phyloP scores from a whole-genome alignment of 495 filamentous ascomycete species.

The Penicillium desertorum region DNA sequence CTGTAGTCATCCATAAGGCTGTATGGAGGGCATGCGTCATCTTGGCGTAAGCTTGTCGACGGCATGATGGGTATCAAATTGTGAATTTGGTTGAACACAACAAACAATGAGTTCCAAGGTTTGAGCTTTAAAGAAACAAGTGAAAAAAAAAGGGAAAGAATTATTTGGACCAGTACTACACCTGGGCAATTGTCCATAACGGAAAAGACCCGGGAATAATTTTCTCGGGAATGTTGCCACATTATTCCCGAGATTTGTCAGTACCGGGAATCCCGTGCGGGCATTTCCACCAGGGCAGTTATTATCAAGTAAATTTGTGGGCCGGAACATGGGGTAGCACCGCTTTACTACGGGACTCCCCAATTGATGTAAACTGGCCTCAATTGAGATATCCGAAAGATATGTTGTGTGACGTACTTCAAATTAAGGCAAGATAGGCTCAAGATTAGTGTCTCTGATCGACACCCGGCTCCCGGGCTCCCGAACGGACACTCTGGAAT shows the following conservation, averaged over 20 bases:
- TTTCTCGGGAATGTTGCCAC: slow-evolving; percentile 25
- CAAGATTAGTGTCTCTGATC: background rate
- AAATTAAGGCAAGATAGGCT: background rate
- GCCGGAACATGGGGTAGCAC: slow-evolving; percentile 6
- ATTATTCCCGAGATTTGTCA: slow-evolving; percentile 30
- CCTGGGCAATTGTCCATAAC: background rate
- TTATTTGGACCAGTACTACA: background rate
- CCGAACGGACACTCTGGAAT: background rate
- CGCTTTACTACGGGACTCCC: background rate
- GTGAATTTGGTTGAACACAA: background rate
- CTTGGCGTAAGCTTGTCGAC: slow-evolving; percentile 31
- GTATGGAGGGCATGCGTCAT: slow-evolving; percentile 35
- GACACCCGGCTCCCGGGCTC: background rate
- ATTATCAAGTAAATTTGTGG: slow-evolving; percentile 10
- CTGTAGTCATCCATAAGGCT: slow-evolving; percentile 50
- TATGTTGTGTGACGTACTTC: background rate
- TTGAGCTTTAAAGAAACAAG: background rate
- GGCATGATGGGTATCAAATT: slow-evolving; percentile 21
- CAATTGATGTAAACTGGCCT: background rate
- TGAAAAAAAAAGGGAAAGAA: background rate
- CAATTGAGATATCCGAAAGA: background rate
- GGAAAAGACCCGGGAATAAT: slow-evolving; percentile 17
- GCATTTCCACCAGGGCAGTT: background rate
- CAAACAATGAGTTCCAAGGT: background rate
- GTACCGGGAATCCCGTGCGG: slow-evolving; percentile 1